Evolutionary conservation across 768 basidiomycete genomes (phyloP), one percentile per base, ranked within the genome.

Genomic region (Mycena filopes): DNA sequence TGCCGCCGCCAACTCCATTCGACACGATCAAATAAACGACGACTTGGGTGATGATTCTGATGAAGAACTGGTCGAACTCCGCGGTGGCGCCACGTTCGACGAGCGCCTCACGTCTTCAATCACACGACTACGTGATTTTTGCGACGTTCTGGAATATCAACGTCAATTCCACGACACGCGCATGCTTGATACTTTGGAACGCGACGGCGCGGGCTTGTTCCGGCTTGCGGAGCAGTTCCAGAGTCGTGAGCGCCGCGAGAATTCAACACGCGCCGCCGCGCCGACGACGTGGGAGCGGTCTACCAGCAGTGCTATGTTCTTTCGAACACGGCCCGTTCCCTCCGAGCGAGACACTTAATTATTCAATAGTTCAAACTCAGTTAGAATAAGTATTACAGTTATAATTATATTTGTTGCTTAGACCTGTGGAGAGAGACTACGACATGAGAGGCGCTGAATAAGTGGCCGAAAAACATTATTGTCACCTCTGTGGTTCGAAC

Each of bases 101-200:
- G 64, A 51, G 20, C 9, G 50, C 0, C 41, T 66, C 21, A 36
- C 40, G 12, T 20, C 40, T 21, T 8, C 8, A 15, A 65, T 33
- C 31, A 12, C 31, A 12, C 7, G 12, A 6, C 5, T 33, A 33
- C 31, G 31, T 12, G 31, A 33, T 33, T 33, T 33, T 33, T 33
- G 31, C 31, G 57, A 58, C 38, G 58, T 50, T 10, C 42, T 66
- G 28, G 28, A 60, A 42, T 55, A 60, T 49, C 65, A 66, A 23
- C 31, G 48, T 12, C 65, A 60, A 43, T 66, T 66, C 36, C 56
- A 36, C 6, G 53, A 66, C 23, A 29, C 21, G 7, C 41, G 46
- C 1, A 66, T 66, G 65, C 47, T 66, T 1, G 59, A 58, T 10
- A 55, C 41, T 15, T 25, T 66, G 58, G 56, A 48, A 45, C 31